Evolutionary conservation across 441 rosid species (phyloP).

Genomic region (Biscutella laevigata): DNA sequence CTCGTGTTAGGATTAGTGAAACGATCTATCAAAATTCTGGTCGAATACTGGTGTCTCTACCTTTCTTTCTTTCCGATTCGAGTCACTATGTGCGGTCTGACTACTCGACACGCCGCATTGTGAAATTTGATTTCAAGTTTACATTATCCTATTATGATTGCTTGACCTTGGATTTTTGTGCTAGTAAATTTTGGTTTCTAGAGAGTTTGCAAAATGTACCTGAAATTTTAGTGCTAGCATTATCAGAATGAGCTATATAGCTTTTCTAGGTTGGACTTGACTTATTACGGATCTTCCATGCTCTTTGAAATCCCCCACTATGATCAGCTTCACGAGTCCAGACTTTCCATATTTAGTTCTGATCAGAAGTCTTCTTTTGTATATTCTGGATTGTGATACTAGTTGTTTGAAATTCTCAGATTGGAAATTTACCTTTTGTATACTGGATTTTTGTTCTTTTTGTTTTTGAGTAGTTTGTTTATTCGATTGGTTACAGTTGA

Average conservation of each 20-base stretch:
- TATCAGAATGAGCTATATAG: neutral
- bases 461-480: conserved; percentile 12
- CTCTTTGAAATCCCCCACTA: neutral
- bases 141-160: neutral
- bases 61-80: neutral
- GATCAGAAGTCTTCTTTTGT: neutral
- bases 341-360: neutral
- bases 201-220: neutral
- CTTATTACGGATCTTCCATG: neutral
- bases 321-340: neutral
- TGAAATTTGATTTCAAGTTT: conserved; percentile 6
- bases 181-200: too few relatives aligned
- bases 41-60: conserved; percentile 3
- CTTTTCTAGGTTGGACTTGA: neutral
- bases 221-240: neutral
- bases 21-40: neutral
- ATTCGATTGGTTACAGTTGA: conserved; percentile 35
- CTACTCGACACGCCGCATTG: neutral
- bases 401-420: neutral
- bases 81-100: neutral
- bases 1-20: neutral
- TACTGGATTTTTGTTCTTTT: neutral
- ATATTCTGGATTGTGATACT: neutral
- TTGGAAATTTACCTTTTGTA: neutral
- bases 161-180: neutral